phyloP scores from a whole-genome alignment of 257 asterid genomes.

The Nicotiana paniculata region DNA sequence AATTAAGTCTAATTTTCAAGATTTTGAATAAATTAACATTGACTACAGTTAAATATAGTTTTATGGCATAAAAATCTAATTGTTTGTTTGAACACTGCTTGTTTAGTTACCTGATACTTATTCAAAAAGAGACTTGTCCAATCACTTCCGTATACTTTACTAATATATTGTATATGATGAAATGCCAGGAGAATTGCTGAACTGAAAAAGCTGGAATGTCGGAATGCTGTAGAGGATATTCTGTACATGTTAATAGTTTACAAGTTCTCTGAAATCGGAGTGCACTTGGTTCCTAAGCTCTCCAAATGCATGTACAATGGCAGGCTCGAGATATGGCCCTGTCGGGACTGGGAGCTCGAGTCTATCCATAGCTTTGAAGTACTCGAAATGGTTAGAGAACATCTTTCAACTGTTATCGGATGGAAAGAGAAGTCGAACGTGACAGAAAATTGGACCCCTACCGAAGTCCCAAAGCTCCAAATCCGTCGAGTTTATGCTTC shows the following conservation, averaged over 20 bases:
- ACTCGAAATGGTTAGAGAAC: constrained; percentile 66
- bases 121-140: background rate
- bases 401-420: constrained; percentile 40
- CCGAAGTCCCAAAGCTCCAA: constrained; percentile 26
- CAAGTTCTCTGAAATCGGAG: constrained; percentile 57
- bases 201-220: constrained; percentile 41
- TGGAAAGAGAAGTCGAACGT: constrained; percentile 38
- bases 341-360: constrained; percentile 75
- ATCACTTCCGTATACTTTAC: background rate
- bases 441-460: constrained; percentile 46
- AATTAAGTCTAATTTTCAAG: too few species aligned
- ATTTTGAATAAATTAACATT: too few species aligned
- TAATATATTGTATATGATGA: constrained; percentile 13
- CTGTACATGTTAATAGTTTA: constrained; percentile 47
- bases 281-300: constrained; percentile 63
- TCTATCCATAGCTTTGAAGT: constrained; percentile 63
- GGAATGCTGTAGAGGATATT: constrained; percentile 58
- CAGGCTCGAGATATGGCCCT: constrained; percentile 72
- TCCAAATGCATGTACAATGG: constrained; percentile 62
- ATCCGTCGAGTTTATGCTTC: constrained; percentile 53
- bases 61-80: background rate
- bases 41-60: background rate
- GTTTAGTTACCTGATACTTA: background rate
- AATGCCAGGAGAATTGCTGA: constrained; percentile 76
- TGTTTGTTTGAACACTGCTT: background rate